A percentile compares a stretch with the other conserved stretches of the same genome.
Evolutionary conservation across 352 stramenopile species (phyloP).

Genomic region (Phytopythium aichiense): DNA sequence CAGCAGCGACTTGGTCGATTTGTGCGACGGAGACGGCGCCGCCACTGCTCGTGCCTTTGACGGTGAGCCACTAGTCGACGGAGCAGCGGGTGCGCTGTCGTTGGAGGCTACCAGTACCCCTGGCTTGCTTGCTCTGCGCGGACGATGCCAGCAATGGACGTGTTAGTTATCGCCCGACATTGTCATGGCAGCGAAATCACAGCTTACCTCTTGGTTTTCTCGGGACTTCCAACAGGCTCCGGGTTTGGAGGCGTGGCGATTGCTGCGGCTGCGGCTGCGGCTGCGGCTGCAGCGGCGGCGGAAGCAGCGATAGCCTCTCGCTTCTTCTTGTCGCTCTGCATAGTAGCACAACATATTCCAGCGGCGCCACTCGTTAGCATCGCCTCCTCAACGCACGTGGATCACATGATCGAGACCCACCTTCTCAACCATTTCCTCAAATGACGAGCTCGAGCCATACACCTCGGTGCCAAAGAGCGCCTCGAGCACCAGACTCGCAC

Average conservation of each 20-base stretch:
- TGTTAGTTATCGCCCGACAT: not conserved
- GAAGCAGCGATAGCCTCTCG: not conserved
- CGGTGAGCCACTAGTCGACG: not conserved
- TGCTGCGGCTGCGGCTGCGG: not conserved
- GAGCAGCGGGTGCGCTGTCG: not conserved
- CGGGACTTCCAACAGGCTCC: not conserved
- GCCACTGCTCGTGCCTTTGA: not conserved
- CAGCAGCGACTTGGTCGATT: constrained; percentile 11
- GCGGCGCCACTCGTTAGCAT: not conserved
- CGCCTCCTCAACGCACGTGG: no score
- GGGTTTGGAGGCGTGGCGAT: not conserved
- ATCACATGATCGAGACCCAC: constrained; percentile 7
- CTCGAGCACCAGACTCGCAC: constrained; percentile 65
- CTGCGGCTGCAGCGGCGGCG: not conserved
- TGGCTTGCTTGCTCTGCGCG: constrained; percentile 3
- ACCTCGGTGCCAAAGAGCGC: constrained; percentile 54
- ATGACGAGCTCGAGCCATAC: constrained; percentile 57
- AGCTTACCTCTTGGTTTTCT: constrained; percentile 2
- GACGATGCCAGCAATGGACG: not conserved
- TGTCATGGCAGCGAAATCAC: not conserved
- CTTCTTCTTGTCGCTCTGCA: constrained; percentile 9
- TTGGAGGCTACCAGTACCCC: not conserved
- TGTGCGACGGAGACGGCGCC: not conserved
- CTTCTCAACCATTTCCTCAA: constrained; percentile 87
- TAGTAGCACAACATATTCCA: not conserved